Evolutionary conservation across 2,329 filamentous ascomycete species (phyloP).

Genomic region (Keithomyces neogunnii): DNA sequence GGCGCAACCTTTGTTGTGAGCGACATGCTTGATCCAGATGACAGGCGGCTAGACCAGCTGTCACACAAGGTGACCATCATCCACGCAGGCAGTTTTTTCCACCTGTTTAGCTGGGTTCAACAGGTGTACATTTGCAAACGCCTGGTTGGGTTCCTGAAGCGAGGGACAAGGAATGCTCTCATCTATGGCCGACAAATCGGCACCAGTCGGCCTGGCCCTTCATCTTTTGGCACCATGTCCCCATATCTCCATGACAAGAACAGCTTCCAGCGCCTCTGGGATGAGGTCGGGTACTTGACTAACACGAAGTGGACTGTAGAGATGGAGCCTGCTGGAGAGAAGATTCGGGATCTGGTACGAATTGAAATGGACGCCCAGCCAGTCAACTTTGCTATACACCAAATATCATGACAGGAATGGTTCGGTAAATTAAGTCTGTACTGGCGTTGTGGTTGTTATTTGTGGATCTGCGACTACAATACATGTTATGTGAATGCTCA

Average conservation of each 20-base stretch:
- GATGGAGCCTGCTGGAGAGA: conserved; percentile 23
- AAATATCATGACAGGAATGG: conserved; percentile 15
- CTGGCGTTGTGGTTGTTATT: no score
- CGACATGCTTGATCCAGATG: conserved; percentile 37
- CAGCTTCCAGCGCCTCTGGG: conserved; percentile 46
- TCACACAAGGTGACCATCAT: conserved; percentile 36
- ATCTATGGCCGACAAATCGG: conserved; percentile 46
- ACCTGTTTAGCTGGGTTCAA: conserved; percentile 38
- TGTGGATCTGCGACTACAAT: no score
- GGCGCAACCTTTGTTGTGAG: conserved; percentile 40
- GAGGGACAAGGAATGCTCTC: conserved; percentile 33
- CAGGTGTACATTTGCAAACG: conserved; percentile 36
- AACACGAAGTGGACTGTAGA: conserved; percentile 41
- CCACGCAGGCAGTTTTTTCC: conserved; percentile 42
- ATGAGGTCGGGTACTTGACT: conserved; percentile 40
- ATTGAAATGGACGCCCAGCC: conserved; percentile 18
- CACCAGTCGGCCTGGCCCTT: conserved; percentile 18
- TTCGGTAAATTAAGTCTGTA: background rate
- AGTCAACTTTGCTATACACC: conserved; percentile 27
- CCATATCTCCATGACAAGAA: conserved; percentile 39
- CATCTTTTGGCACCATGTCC: conserved; percentile 14
- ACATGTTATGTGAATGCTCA: no score
- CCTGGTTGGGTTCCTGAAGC: conserved; percentile 35
- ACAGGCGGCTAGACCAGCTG: conserved; percentile 24
- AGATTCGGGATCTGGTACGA: conserved; percentile 15